Conservation (phyloP, 495 filamentous ascomycete species). For the Xanthoparmelia taractica region DNA sequence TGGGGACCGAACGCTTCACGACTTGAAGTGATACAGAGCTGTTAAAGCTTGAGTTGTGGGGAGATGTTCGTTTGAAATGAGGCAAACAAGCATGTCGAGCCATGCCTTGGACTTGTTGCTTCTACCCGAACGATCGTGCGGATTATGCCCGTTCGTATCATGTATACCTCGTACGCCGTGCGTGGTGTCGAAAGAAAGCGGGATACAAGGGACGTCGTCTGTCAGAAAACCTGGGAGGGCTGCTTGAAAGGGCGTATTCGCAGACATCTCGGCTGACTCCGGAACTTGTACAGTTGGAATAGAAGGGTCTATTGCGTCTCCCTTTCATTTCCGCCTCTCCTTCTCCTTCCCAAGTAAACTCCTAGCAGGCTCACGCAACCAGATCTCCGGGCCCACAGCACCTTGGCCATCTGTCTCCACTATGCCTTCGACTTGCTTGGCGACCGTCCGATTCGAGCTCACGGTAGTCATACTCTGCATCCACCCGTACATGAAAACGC, state of each 20-base stretch:
- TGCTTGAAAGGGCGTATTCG: neutral
- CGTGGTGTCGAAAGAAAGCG: neutral
- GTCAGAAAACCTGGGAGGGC: neutral
- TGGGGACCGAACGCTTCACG: neutral
- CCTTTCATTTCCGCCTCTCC: constrained; percentile 26
- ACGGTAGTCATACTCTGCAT: constrained; percentile 51
- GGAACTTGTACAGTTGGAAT: too few species aligned
- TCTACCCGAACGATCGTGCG: neutral
- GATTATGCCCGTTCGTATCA: neutral
- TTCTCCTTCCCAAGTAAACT: constrained; percentile 61
- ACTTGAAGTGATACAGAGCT: neutral
- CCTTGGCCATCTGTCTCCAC: constrained; percentile 42
- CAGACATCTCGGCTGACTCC: too few species aligned
- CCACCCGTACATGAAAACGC: constrained; percentile 67
- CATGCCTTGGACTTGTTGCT: neutral
- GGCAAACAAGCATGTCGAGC: neutral
- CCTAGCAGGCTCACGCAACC: constrained; percentile 56
- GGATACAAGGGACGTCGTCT: neutral
- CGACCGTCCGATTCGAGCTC: constrained; percentile 57
- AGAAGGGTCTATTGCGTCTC: neutral
- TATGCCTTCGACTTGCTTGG: constrained; percentile 52
- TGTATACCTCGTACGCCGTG: neutral
- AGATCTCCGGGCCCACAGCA: constrained; percentile 48
- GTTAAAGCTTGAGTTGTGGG: neutral
- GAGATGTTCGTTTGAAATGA: neutral